Evolutionary conservation across 163 green algal genomes (phyloP).

Genomic region (Volvox carteri): DNA sequence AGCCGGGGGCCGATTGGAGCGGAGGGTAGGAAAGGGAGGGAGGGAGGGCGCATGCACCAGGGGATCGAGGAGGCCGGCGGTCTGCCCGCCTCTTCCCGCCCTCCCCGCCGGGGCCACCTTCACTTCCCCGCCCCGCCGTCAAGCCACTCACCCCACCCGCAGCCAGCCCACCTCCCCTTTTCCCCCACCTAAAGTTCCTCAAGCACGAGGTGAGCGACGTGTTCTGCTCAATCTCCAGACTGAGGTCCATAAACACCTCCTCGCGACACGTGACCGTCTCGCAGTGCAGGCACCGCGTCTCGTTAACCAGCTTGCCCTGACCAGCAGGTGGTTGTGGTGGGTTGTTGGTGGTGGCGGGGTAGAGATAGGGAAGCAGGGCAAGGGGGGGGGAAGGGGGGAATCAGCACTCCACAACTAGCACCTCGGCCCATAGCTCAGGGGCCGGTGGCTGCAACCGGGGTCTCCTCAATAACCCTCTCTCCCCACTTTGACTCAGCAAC

Average conservation of each 20-base stretch:
- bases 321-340: not conserved
- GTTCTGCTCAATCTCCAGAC: constrained; percentile 97
- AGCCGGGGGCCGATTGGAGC: no score
- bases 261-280: constrained; percentile 93
- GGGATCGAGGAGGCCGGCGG: no score
- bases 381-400: not conserved
- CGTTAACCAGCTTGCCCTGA: constrained; percentile 92
- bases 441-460: no score
- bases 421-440: no score
- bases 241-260: constrained; percentile 97
- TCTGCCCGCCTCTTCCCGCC: not conserved
- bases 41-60: not conserved
- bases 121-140: not conserved
- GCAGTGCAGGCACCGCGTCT: constrained; percentile 97
- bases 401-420: no score
- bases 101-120: not conserved
- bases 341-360: not conserved
- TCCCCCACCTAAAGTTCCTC: constrained; percentile 90
- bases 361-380: not conserved
- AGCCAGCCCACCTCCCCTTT: no score
- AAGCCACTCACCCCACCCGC: not conserved
- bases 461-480: not conserved
- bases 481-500: no score
- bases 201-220: constrained; percentile 91
- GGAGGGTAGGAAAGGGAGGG: not conserved